phyloP scores from a whole-genome alignment of 1,284 basidiomycete genomes.

The Trametes pubescens region DNA sequence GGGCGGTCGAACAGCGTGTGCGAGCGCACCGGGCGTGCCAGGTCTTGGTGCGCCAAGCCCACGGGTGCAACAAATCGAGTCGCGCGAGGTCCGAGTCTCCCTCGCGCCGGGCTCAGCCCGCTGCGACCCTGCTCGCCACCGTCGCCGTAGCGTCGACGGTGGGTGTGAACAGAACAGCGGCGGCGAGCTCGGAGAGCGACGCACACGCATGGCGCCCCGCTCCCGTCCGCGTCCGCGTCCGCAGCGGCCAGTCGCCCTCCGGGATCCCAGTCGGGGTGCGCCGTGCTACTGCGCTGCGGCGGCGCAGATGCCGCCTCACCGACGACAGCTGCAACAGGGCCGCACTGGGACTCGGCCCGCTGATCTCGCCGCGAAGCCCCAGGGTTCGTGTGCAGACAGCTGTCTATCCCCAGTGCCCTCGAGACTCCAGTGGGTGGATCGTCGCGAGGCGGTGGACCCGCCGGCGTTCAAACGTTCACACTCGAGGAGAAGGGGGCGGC shows the following conservation, averaged over 20 bases:
- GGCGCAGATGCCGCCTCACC: neutral
- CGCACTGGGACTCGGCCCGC: neutral
- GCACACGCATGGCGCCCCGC: no score
- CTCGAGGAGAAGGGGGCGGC: neutral
- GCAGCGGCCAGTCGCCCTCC: no score
- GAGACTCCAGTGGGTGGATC: no score
- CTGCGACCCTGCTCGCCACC: neutral
- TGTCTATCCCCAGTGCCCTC: no score
- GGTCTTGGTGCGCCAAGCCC: neutral
- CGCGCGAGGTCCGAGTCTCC: no score
- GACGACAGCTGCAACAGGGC: neutral
- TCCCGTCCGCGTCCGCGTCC: neutral
- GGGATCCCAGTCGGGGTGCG: neutral
- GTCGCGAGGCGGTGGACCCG: neutral
- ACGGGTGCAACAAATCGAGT: no score
- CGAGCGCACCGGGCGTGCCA: neutral
- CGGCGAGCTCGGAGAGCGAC: slow-evolving; percentile 4
- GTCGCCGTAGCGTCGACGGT: neutral
- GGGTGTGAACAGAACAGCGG: neutral
- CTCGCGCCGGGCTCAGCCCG: neutral
- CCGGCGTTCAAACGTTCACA: neutral
- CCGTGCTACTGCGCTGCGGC: neutral
- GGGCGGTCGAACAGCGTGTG: neutral
- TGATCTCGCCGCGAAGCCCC: neutral
- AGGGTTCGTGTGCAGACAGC: no score